These are phyloP conservation scores for Lodderomyces oxycetoniae DNA, from an alignment of 1,139 yeast species.

Conservation along the genomic window DNA sequence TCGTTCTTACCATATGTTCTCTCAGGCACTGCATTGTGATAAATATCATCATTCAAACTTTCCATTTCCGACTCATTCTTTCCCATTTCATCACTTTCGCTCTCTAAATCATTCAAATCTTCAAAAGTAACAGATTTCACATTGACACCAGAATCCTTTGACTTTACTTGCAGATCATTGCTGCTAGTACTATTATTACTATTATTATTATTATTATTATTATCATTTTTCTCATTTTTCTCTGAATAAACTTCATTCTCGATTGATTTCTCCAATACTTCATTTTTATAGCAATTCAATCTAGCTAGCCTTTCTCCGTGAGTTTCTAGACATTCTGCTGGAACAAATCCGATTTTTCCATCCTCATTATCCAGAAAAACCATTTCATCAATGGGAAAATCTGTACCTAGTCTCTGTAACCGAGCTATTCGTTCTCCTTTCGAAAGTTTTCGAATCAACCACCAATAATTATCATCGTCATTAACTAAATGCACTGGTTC, in stretches of 20 bases:
- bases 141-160: constrained; percentile 14
- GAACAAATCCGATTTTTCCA: constrained; percentile 81
- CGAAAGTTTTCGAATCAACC: constrained; percentile 74
- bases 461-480: constrained; percentile 94
- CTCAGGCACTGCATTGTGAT: constrained; percentile 1
- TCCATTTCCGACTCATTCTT: constrained; percentile 2
- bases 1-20: constrained; percentile 7
- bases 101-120: constrained; percentile 27
- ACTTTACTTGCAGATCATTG: constrained; percentile 1
- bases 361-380: constrained; percentile 44
- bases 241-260: constrained; percentile 11
- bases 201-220: constrained; percentile 7
- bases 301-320: constrained; percentile 89
- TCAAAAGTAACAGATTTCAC: constrained; percentile 38
- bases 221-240: constrained; percentile 12
- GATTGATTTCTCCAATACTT: constrained; percentile 51
- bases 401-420: constrained; percentile 3
- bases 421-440: constrained; percentile 28
- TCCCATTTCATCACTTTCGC: constrained; percentile 11
- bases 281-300: constrained; percentile 87
- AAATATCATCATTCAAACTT: constrained; percentile 6
- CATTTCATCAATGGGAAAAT: constrained; percentile 19
- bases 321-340: constrained; percentile 93
- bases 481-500: constrained; percentile 79
- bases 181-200: too few species aligned